Evolutionary conservation across 805 yeast genomes (phyloP).

Genomic region (Peterozyma toletana): DNA sequence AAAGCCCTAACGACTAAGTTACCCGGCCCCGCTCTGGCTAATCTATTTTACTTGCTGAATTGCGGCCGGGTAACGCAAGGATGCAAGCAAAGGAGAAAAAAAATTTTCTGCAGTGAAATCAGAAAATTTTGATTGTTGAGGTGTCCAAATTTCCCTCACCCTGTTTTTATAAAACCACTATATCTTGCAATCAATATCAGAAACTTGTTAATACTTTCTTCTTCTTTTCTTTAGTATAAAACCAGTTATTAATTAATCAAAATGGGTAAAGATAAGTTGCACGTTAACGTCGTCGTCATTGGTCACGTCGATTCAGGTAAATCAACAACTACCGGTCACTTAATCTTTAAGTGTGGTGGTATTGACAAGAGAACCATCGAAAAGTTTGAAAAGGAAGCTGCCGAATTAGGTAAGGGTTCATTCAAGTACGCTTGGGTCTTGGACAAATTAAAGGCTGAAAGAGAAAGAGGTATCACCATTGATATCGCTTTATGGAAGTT

Average conservation of each 20-base stretch:
- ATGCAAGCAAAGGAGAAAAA: conserved; percentile 2
- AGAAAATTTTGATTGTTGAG: background rate
- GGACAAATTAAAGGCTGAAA: conserved; percentile 93
- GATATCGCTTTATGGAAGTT: conserved; percentile 91
- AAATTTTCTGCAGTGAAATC: conserved; percentile 2
- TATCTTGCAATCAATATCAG: conserved; percentile 4
- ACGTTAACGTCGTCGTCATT: conserved; percentile 99
- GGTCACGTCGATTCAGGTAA: conserved; percentile 99
- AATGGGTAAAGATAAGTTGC: conserved; percentile 92
- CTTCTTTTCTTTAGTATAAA: conserved; percentile 7
- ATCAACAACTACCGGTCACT: conserved; percentile 99
- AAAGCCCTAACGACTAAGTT: no score
- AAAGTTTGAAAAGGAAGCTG: conserved; percentile 97
- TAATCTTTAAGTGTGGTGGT: conserved; percentile 99
- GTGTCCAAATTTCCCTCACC: background rate
- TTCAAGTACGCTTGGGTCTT: conserved; percentile 98
- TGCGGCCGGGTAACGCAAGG: background rate
- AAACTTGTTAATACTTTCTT: background rate
- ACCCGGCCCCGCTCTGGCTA: no score
- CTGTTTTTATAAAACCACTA: background rate
- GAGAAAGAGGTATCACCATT: conserved; percentile 96
- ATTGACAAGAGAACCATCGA: conserved; percentile 98
- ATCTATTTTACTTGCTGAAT: background rate
- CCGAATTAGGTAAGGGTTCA: conserved; percentile 95
- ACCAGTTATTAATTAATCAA: conserved; percentile 5